Base-by-base conservation (phyloP, 139 green algal species). In the Chlorella sp. region DNA sequence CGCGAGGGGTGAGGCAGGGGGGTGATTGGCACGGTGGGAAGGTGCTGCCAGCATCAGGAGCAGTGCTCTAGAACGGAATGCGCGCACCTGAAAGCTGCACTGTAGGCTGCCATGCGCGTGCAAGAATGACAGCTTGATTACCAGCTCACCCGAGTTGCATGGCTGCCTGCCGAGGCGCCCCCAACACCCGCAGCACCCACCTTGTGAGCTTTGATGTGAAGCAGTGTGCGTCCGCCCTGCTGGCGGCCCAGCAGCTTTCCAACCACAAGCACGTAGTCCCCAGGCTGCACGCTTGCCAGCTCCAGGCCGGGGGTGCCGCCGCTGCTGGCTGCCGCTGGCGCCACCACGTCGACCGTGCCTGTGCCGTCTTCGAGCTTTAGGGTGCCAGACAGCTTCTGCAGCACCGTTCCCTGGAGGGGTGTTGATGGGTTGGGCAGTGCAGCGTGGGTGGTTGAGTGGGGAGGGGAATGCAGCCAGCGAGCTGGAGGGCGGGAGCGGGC, bases 171-270 rank as follows among this genome's bases (percentile, higher is more conserved):
- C 37, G 12, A 66, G 40, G 22, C 22, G 3, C 18, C 9, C 48
- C 48, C 48, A 5, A 9, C 48, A 15, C 36, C 26, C 7, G 36
- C 84, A 48, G 64, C 39, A 39, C 78, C 39, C 69, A 87, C 88
- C 81, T 91, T 91, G 81, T 91, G 88, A 0, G 69, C 64, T 34
- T 88, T 88, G n/a, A 91, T 60, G 34, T 61, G 19, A 37, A 42
- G 64, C 53, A 28, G 36, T 21, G 64, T 39, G 30, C 68, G 19
- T 18, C 19, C 34, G 9, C 60, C 66, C 85, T 68, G 53, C 21
- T 64, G 40, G 12, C 32, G 73, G 0, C 24, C 32, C 21, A 71
- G 77, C 81, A 90, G n/a, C 77, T 90, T 90, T 34, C 88, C 88
- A 0, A 87, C 32, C 11, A 90, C 79, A 19, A 90, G 79, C 24